A percentile compares a stretch with the other conserved stretches of the same genome.
These are phyloP conservation scores for Ophiosphaerella narmari DNA, from an alignment of 2,329 filamentous ascomycete genomes.

Conservation along the genomic window DNA sequence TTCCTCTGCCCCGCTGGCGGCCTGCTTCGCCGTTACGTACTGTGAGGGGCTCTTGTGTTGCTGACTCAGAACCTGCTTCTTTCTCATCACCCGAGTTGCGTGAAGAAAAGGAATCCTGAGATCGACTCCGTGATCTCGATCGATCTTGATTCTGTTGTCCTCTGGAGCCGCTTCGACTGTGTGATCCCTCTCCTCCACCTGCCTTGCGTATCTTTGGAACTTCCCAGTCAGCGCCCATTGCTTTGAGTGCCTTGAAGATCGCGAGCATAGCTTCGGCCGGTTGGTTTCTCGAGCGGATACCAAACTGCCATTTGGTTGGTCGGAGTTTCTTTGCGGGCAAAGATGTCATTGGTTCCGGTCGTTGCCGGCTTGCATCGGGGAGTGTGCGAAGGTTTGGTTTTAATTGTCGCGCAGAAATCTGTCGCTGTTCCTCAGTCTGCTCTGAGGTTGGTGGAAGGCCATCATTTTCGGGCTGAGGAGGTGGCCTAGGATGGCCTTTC, in stretches of 20 bases:
- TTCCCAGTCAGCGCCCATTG: slow-evolving; percentile 89
- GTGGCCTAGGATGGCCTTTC: slow-evolving; percentile 61
- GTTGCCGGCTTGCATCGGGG: slow-evolving; percentile 58
- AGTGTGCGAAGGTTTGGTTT: slow-evolving; percentile 82
- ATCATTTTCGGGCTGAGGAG: slow-evolving; percentile 25
- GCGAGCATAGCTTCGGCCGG: slow-evolving; percentile 93
- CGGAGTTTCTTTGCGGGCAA: slow-evolving; percentile 70
- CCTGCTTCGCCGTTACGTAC: slow-evolving; percentile 33
- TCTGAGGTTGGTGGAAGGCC: slow-evolving; percentile 45
- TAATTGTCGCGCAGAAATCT: slow-evolving; percentile 77
- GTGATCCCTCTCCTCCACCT: slow-evolving; percentile 47
- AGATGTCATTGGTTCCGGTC: slow-evolving; percentile 60
- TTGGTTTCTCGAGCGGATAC: slow-evolving; percentile 90
- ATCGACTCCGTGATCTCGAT: slow-evolving; percentile 37
- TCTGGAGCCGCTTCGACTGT: slow-evolving; percentile 37
- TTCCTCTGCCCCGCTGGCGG: slow-evolving; percentile 40
- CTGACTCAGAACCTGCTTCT: slow-evolving; percentile 14
- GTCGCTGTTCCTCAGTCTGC: slow-evolving; percentile 67
- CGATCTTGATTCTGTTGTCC: slow-evolving; percentile 20
- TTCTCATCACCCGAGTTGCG: slow-evolving; percentile 33
- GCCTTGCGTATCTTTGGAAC: slow-evolving; percentile 51
- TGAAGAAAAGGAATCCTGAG: slow-evolving; percentile 38
- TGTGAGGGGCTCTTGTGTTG: slow-evolving; percentile 33
- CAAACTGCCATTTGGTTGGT: slow-evolving; percentile 95
- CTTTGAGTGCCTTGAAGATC: slow-evolving; percentile 88